Evolutionary conservation across 306 rosid genomes (phyloP).

Genomic region (Castanea crenata): DNA sequence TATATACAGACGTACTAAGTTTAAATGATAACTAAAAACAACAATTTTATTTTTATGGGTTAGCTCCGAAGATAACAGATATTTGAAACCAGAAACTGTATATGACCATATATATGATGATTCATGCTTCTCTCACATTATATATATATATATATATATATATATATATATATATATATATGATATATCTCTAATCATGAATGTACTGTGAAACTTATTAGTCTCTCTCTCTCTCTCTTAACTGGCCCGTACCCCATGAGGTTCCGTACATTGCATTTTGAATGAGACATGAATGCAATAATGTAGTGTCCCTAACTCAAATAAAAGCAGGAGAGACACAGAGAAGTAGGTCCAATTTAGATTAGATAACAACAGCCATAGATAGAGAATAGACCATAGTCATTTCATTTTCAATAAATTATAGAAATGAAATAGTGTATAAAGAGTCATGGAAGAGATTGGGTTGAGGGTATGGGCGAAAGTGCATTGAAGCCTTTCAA

Average conservation of each 20-base stretch:
- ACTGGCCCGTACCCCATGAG: constrained; percentile 59
- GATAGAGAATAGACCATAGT: background rate
- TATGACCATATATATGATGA: background rate
- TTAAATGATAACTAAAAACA: too few species aligned
- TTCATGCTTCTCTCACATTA: background rate
- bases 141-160: too few species aligned
- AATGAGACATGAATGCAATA: constrained; percentile 21
- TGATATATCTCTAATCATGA: background rate
- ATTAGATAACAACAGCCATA: background rate
- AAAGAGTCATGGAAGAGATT: background rate
- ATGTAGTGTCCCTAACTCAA: background rate
- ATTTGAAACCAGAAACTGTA: background rate
- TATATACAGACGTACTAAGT: too few species aligned
- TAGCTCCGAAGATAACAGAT: background rate
- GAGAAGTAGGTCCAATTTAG: constrained; percentile 29
- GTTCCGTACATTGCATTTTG: constrained; percentile 53
- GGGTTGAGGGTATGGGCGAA: constrained; percentile 43
- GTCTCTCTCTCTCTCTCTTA: constrained; percentile 26
- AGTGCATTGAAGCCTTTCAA: constrained; percentile 35
- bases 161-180: too few species aligned
- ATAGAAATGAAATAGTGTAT: background rate
- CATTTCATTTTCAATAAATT: background rate
- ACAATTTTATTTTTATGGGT: background rate
- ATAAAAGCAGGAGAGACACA: constrained; percentile 10
- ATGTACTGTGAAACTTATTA: constrained; percentile 17